Percentiles rank a stretch among this genome's conserved stretches.
Evolutionary conservation across 352 stramenopile genomes (phyloP).

Genomic region (Thalassiosira sp.): DNA sequence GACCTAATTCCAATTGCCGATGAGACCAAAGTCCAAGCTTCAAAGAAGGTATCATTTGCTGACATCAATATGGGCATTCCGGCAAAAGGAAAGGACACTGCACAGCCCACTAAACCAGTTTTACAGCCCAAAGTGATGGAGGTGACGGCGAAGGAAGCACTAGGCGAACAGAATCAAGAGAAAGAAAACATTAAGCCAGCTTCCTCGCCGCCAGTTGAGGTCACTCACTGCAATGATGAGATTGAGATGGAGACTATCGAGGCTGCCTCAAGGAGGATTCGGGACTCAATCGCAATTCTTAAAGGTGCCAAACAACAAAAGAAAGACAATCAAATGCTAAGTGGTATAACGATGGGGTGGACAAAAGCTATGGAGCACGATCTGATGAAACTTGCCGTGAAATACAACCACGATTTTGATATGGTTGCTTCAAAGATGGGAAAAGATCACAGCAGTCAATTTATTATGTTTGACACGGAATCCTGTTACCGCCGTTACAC

Average conservation of each 20-base stretch:
- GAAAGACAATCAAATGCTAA: constrained; percentile 4
- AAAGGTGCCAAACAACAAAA: not conserved
- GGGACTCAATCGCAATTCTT: constrained; percentile 22
- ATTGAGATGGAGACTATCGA: not conserved
- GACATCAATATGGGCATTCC: not conserved
- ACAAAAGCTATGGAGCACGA: constrained; percentile 30
- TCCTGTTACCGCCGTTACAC: constrained; percentile 15
- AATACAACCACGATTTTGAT: constrained; percentile 27
- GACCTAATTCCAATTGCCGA: not conserved
- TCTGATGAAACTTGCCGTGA: constrained; percentile 1
- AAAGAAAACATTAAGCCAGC: constrained; percentile 1
- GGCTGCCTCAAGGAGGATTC: not conserved
- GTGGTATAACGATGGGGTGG: constrained; percentile 7
- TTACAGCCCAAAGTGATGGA: not conserved
- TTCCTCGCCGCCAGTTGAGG: not conserved
- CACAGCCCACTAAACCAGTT: not conserved
- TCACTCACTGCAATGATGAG: not conserved
- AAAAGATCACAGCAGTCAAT: not conserved
- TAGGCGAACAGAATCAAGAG: not conserved
- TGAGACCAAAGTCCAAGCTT: not conserved
- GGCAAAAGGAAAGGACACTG: not conserved
- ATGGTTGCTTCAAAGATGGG: constrained; percentile 6
- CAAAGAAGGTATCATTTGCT: constrained; percentile 11
- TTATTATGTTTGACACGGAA: constrained; percentile 17
- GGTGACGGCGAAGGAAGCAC: not conserved